phyloP scores from a whole-genome alignment of 1,139 yeast genomes.

The Candida labiduridarum region DNA sequence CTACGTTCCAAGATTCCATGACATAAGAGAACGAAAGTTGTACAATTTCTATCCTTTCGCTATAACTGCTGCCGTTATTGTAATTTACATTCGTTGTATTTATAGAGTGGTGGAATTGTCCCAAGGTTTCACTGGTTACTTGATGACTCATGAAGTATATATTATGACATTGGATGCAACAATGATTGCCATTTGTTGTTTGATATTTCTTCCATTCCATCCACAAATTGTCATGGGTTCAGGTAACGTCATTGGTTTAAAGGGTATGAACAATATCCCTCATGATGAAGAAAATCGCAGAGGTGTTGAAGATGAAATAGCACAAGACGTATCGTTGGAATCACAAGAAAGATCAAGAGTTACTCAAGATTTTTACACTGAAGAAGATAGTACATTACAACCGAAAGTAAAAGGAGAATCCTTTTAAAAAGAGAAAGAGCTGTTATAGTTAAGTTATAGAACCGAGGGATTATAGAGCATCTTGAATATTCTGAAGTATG shows the following conservation, averaged over 20 bases:
- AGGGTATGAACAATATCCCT: conserved; percentile 13
- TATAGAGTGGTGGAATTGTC: conserved; percentile 78
- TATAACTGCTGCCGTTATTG: conserved; percentile 51
- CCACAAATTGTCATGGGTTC: conserved; percentile 60
- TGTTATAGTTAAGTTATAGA: neutral
- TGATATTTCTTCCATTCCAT: conserved; percentile 53
- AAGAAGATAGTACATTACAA: neutral
- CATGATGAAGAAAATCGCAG: conserved; percentile 5
- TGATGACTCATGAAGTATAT: conserved; percentile 69
- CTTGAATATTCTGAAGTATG: too few relatives aligned
- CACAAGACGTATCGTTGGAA: neutral
- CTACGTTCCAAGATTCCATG: conserved; percentile 40
- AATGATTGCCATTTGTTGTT: conserved; percentile 53
- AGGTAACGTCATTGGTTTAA: conserved; percentile 15
- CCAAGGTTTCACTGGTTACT: conserved; percentile 73
- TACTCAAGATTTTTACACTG: neutral
- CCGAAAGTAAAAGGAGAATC: neutral
- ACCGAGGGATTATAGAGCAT: too few relatives aligned
- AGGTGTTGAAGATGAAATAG: neutral
- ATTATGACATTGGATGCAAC: conserved; percentile 78
- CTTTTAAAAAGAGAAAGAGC: neutral
- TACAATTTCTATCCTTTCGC: conserved; percentile 52
- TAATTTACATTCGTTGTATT: conserved; percentile 66
- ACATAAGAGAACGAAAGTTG: conserved; percentile 39
- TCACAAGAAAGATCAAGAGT: neutral